Evolutionary conservation across 768 basidiomycete species (phyloP).

Genomic region (Dioszegia hungarica): DNA sequence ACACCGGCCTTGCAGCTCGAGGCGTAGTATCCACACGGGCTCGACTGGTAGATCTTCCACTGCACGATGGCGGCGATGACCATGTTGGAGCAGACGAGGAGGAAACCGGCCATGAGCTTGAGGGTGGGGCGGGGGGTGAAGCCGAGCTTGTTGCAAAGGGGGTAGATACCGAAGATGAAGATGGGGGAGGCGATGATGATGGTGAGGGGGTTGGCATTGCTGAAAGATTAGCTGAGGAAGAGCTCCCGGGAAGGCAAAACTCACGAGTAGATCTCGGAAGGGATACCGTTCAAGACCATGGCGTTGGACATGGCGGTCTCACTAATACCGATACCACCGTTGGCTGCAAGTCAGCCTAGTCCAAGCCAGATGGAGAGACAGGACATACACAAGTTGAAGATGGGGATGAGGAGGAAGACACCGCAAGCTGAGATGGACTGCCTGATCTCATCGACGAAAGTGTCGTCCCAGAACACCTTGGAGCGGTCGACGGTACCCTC

Average conservation of each 20-base stretch:
- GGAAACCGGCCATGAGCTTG: slow-evolving; percentile 23
- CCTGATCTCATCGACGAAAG: slow-evolving; percentile 46
- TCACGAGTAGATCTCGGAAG: slow-evolving; percentile 35
- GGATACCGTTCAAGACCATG: slow-evolving; percentile 43
- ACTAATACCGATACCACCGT: slow-evolving; percentile 8
- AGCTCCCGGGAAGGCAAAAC: background rate
- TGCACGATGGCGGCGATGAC: slow-evolving; percentile 46
- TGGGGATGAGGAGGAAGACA: slow-evolving; percentile 41
- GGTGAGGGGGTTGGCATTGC: slow-evolving; percentile 45
- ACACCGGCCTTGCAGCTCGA: slow-evolving; percentile 23
- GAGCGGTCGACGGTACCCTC: slow-evolving; percentile 22
- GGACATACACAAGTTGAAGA: slow-evolving; percentile 33
- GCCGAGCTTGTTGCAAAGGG: slow-evolving; percentile 28
- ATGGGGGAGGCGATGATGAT: slow-evolving; percentile 39
- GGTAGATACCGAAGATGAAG: slow-evolving; percentile 43
- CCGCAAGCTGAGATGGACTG: slow-evolving; percentile 42
- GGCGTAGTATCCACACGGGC: slow-evolving; percentile 44
- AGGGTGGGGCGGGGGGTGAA: slow-evolving; percentile 20
- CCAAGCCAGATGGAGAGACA: background rate
- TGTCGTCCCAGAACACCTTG: slow-evolving; percentile 45
- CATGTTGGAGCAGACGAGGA: slow-evolving; percentile 22
- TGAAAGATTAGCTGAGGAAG: slow-evolving; percentile 42
- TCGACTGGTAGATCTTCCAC: slow-evolving; percentile 42
- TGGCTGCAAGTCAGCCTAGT: background rate
- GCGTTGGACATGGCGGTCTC: slow-evolving; percentile 31